Percentiles rank a stretch among this genome's conserved stretches.
Conservation (phyloP, 805 yeast species). For the Metschnikowia similis region DNA sequence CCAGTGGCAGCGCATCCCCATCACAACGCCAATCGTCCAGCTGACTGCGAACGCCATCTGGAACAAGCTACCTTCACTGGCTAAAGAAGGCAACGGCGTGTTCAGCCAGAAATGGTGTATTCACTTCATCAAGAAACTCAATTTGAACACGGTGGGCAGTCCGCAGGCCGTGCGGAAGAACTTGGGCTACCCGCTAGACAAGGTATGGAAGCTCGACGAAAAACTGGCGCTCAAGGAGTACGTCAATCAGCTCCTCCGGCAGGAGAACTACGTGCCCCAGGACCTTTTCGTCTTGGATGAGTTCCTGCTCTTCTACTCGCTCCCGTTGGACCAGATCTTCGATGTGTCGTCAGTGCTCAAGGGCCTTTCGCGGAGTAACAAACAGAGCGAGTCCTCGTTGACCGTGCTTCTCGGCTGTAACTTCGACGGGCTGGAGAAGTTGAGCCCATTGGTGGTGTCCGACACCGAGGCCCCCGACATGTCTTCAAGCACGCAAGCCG, state of each 20-base stretch:
- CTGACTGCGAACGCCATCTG: constrained; percentile 62
- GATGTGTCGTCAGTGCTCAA: constrained; percentile 42
- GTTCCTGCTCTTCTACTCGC: constrained; percentile 52
- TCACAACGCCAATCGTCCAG: constrained; percentile 59
- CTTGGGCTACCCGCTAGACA: constrained; percentile 33
- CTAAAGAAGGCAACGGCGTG: constrained; percentile 61
- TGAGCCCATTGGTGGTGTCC: constrained; percentile 59
- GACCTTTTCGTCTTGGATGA: constrained; percentile 61
- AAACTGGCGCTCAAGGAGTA: constrained; percentile 44
- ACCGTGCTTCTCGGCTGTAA: constrained; percentile 63
- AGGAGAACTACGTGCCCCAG: constrained; percentile 39
- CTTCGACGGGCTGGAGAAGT: constrained; percentile 58
- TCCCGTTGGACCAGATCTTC: constrained; percentile 57
- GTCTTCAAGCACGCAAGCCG: constrained; percentile 22
- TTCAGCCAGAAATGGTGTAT: constrained; percentile 62
- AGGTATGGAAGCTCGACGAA: constrained; percentile 61
- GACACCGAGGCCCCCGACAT: constrained; percentile 46
- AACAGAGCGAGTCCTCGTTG: constrained; percentile 38
- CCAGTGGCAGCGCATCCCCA: constrained; percentile 62
- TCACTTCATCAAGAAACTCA: constrained; percentile 44
- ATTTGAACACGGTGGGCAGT: constrained; percentile 46
- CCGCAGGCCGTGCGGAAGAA: constrained; percentile 37
- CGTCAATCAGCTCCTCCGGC: constrained; percentile 28
- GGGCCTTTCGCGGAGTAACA: constrained; percentile 35
- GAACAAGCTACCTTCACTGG: constrained; percentile 51